Percentiles rank a stretch among this genome's conserved stretches.
Conservation (phyloP, 2,329 filamentous ascomycete genomes). For the Beauveria scarabaeidicola region DNA sequence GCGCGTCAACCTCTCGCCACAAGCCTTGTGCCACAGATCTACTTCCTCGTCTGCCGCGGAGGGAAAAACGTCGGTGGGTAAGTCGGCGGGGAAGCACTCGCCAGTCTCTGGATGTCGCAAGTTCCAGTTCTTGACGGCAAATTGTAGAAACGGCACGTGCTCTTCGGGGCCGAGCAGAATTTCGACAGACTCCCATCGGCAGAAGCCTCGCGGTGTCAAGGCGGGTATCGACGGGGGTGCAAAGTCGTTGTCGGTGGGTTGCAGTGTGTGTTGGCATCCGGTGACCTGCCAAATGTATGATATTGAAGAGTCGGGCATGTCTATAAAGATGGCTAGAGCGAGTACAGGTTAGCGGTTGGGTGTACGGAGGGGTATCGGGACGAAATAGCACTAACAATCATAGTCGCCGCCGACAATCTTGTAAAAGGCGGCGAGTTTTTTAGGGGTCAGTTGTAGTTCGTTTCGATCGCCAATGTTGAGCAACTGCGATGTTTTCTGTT, state of each 20-base stretch:
- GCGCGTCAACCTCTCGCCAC: constrained; percentile 59
- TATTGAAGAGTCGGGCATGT: constrained; percentile 63
- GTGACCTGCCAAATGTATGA: constrained; percentile 90
- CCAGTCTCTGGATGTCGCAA: constrained; percentile 68
- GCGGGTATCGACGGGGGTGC: constrained; percentile 71
- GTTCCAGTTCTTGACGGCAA: constrained; percentile 68
- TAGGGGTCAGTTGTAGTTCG: constrained; percentile 47
- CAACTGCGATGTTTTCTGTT: constrained; percentile 31
- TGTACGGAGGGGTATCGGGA: background rate
- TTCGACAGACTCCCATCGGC: constrained; percentile 90
- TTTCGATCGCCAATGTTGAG: constrained; percentile 50
- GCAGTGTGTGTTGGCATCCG: constrained; percentile 75
- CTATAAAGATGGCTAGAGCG: constrained; percentile 60
- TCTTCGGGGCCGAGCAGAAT: constrained; percentile 79
- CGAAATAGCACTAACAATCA: constrained; percentile 43
- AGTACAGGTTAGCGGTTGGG: background rate
- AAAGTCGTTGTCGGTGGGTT: constrained; percentile 66
- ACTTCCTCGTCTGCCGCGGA: constrained; percentile 67
- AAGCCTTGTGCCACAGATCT: constrained; percentile 74
- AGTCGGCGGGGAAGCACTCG: constrained; percentile 52
- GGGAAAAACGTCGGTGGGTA: constrained; percentile 60
- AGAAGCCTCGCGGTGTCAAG: constrained; percentile 75
- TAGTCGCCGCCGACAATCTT: constrained; percentile 66
- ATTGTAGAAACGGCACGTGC: constrained; percentile 76
- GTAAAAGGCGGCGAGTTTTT: constrained; percentile 71